Percentiles rank a stretch among this genome's conserved stretches.
Evolutionary conservation across 1,284 basidiomycete species (phyloP).

Genomic region (Peniophora sp.): DNA sequence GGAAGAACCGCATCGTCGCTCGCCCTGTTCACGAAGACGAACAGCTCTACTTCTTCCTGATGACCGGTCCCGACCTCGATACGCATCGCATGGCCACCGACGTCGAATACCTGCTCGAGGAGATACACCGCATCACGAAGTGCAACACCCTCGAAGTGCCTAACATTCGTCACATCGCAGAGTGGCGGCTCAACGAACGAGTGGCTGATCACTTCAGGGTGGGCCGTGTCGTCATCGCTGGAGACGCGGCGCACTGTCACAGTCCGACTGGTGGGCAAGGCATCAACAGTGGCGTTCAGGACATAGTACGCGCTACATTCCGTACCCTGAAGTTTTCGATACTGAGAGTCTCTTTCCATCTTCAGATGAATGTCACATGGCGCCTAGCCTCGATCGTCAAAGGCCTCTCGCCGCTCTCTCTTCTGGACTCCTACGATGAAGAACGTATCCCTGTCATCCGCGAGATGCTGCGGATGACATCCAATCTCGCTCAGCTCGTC

Average conservation of each 20-base stretch:
- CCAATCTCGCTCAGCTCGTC: constrained; percentile 6
- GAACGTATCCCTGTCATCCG: constrained; percentile 18
- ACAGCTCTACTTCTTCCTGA: background rate
- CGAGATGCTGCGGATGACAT: constrained; percentile 12
- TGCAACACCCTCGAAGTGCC: background rate
- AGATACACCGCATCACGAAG: background rate
- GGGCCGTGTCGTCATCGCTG: background rate
- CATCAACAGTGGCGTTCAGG: constrained; percentile 10
- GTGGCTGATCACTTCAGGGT: background rate
- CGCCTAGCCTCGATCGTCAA: constrained; percentile 17
- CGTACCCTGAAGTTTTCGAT: too few relatives aligned
- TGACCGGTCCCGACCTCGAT: background rate
- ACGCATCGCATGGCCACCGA: background rate
- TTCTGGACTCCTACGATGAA: constrained; percentile 15
- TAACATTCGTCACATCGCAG: background rate
- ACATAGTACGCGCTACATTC: constrained; percentile 6
- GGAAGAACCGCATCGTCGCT: background rate
- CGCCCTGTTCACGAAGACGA: background rate
- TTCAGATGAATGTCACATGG: constrained; percentile 18
- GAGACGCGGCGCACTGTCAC: constrained; percentile 12
- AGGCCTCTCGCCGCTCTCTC: constrained; percentile 7
- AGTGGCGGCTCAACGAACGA: background rate
- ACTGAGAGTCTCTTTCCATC: background rate
- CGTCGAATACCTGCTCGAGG: background rate
- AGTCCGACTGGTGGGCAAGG: constrained; percentile 13